Base-by-base conservation (phyloP, 2,329 filamentous ascomycete genomes). In the Fusarium duplospermum region DNA sequence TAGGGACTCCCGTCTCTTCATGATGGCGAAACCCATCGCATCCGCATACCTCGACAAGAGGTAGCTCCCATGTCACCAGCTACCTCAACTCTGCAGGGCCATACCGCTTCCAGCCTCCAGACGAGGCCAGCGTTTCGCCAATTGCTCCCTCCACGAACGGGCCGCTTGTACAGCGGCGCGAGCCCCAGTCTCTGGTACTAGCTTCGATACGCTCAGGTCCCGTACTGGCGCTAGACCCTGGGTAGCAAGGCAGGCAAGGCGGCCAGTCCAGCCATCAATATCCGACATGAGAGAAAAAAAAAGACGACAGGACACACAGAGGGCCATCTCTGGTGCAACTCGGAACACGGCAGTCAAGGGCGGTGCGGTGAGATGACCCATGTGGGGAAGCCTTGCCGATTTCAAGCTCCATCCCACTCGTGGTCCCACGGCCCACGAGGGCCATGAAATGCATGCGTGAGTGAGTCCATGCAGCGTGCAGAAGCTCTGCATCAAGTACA, bases 271-370 rank as follows among this genome's bases (percentile, higher is more conserved):
- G 31, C 47, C 47, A 40, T 56, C 36, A 33, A 57, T 33, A 58
- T 40, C 29, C 71, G 61, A 31, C 45, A 14, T 40, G 33, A 35
- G 52, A 62, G 60, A 42, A 50, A 50, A 56, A 35, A 62, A 22
- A 14, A 22, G 18, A 24, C 2, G 36, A 60, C 62, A 29, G 40
- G 54, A 62, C 31, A 42, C n/a, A 7, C n/a, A 22, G 40, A 45
- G 40, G 40, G 20, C 20, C 52, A 54, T 20, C 29, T 71, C 52
- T 64, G 66, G 72, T 66, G 62, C 50, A 68, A 65, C 74, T 79
- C 77, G 77, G 77, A 78, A 79, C 77, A 78, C 77, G 77, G 77
- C 77, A 78, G 74, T 75, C 29, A 66, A 66, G 57, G 68, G 66
- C 66, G 70, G 74, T 76, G 72, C 69, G 74, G 77, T 78, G 76